These are phyloP conservation scores for Jimgerdemannia lactiflua DNA, from an alignment of 192 early-diverging fungal species.

Conservation along the genomic window DNA sequence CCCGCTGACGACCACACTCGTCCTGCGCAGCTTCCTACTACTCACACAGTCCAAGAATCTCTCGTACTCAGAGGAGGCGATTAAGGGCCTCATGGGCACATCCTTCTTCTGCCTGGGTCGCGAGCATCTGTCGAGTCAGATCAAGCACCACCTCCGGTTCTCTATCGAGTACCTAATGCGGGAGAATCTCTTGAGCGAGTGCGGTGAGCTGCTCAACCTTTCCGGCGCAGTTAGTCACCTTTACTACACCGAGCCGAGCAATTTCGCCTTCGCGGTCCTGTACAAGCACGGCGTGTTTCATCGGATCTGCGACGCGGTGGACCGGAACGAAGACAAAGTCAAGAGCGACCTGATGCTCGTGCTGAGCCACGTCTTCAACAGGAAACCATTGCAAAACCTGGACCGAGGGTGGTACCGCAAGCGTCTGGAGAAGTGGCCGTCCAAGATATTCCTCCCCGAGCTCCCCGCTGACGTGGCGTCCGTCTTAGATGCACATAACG, in stretches of 20 bases:
- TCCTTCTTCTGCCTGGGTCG: conserved; percentile 26
- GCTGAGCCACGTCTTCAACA: conserved; percentile 11
- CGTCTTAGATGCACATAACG: conserved; percentile 8
- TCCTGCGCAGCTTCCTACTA: conserved; percentile 28
- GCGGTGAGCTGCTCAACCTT: conserved; percentile 19
- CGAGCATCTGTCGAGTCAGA: conserved; percentile 26
- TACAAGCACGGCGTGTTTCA: conserved; percentile 36
- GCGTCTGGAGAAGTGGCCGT: conserved; percentile 1
- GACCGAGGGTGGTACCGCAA: no score
- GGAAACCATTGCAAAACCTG: conserved; percentile 2
- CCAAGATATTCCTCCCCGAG: conserved; percentile 1
- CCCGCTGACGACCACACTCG: conserved; percentile 40
- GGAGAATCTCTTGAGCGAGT: conserved; percentile 18
- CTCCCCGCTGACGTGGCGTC: background rate
- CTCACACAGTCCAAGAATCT: conserved; percentile 1
- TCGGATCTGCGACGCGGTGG: conserved; percentile 6
- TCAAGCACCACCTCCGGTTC: conserved; percentile 36
- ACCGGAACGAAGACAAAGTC: background rate
- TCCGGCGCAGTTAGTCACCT: conserved; percentile 25
- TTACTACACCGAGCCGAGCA: conserved; percentile 34
- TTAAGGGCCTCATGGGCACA: conserved; percentile 19
- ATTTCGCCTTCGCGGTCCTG: conserved; percentile 35
- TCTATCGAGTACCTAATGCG: conserved; percentile 38
- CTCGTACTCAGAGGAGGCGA: background rate
- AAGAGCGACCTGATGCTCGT: conserved; percentile 4